Evolutionary conservation across 2,329 filamentous ascomycete species (phyloP).

Genomic region (Exophiala sp.): DNA sequence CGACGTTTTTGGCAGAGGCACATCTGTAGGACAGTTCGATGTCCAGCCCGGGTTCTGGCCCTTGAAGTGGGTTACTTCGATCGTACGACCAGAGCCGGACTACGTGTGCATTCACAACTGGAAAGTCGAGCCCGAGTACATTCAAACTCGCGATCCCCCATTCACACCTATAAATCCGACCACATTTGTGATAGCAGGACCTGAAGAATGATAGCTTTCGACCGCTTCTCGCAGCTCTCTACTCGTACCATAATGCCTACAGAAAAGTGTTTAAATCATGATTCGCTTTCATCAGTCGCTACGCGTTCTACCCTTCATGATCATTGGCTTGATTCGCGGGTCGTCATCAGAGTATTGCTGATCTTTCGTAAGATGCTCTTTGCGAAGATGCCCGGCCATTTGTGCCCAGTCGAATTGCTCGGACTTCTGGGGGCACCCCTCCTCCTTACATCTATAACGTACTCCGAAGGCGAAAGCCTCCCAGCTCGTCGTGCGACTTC

Average conservation of each 20-base stretch:
- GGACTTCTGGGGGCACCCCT: background rate
- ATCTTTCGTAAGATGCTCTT: background rate
- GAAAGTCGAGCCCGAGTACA: background rate
- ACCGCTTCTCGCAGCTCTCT: background rate
- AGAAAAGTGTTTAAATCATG: background rate
- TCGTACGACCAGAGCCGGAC: background rate
- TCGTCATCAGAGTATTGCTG: constrained; percentile 4
- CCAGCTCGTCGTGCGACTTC: constrained; percentile 1
- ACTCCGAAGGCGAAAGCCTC: constrained; percentile 6
- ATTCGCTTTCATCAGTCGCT: constrained; percentile 2
- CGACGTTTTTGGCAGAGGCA: background rate
- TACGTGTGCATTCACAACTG: constrained; percentile 1
- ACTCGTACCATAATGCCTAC: background rate
- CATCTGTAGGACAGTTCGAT: background rate
- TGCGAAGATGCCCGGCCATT: constrained; percentile 1
- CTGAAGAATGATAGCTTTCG: background rate
- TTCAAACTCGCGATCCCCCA: background rate
- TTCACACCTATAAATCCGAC: background rate
- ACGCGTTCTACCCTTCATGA: constrained; percentile 5
- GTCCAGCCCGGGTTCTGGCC: background rate
- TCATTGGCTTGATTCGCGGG: constrained; percentile 1
- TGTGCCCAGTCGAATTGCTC: background rate
- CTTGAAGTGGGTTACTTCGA: background rate
- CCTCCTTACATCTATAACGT: constrained; percentile 4
- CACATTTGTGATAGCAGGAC: background rate